phyloP scores from a whole-genome alignment of 2,329 filamentous ascomycete species.

The Diaporthe vexans region DNA sequence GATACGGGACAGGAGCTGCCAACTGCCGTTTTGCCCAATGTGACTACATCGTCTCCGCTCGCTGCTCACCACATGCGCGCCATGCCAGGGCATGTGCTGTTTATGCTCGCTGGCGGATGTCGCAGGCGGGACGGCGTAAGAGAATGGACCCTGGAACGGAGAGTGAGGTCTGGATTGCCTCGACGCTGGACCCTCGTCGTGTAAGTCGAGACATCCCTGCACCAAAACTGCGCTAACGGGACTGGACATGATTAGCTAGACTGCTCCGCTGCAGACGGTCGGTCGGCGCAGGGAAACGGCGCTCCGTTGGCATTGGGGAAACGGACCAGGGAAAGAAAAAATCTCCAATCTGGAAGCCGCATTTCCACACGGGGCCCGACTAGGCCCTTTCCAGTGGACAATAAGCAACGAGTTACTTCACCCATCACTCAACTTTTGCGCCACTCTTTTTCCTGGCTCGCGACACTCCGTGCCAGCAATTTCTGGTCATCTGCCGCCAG shows the following conservation, averaged over 20 bases:
- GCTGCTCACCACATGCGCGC: not conserved
- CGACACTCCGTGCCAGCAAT: not conserved
- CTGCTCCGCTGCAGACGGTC: slow-evolving; percentile 1
- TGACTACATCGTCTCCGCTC: not conserved
- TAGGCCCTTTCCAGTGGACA: slow-evolving; percentile 20
- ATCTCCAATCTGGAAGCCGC: slow-evolving; percentile 35
- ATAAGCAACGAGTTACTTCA: slow-evolving; percentile 5
- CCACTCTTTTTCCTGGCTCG: slow-evolving; percentile 4
- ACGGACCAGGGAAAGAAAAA: slow-evolving; percentile 28
- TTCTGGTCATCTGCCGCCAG: slow-evolving; percentile 41
- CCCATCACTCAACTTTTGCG: not conserved
- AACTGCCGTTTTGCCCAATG: not conserved
- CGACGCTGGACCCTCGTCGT: slow-evolving; percentile 14
- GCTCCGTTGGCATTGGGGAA: slow-evolving; percentile 11
- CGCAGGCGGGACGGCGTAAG: not conserved
- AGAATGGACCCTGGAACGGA: slow-evolving; percentile 12
- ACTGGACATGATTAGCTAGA: not conserved
- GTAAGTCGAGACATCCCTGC: slow-evolving; percentile 21
- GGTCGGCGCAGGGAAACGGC: slow-evolving; percentile 31
- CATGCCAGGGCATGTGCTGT: not conserved
- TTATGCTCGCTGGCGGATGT: not conserved
- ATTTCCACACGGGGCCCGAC: slow-evolving; percentile 29
- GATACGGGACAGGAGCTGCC: not conserved
- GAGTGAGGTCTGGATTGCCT: slow-evolving; percentile 5
- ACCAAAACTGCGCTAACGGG: slow-evolving; percentile 21